These are phyloP conservation scores for Chytridium lagenaria DNA, from an alignment of 371 early-diverging fungal species.

Conservation along the genomic window DNA sequence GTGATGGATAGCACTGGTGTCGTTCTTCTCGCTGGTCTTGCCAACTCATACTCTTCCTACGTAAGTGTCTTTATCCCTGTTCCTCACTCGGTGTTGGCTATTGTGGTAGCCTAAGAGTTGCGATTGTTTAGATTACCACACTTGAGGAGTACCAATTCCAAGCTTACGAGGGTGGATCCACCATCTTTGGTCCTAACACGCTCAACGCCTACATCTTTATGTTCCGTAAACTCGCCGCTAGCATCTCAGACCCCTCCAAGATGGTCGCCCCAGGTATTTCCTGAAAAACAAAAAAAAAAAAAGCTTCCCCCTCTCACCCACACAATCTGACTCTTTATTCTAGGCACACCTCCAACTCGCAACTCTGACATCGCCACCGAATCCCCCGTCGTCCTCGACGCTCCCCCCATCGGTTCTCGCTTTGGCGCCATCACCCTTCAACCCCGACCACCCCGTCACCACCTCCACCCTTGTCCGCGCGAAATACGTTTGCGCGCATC, in stretches of 20 bases:
- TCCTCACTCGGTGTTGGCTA: background rate
- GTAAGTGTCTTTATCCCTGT: no score
- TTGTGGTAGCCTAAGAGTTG: background rate
- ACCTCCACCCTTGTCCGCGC: conserved; percentile 43
- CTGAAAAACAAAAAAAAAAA: no score
- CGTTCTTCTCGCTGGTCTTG: conserved; percentile 61
- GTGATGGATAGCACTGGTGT: conserved; percentile 53
- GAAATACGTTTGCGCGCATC: conserved; percentile 66
- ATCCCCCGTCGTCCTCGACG: conserved; percentile 58
- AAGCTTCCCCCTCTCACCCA: conserved; percentile 55
- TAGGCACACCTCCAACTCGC: background rate
- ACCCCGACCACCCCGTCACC: conserved; percentile 21
- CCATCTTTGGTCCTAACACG: conserved; percentile 70
- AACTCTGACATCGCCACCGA: conserved; percentile 49
- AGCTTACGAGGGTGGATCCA: conserved; percentile 72
- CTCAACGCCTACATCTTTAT: conserved; percentile 62
- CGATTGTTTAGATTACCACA: background rate
- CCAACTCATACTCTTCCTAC: conserved; percentile 60
- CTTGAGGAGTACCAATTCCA: conserved; percentile 70
- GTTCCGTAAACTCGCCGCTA: conserved; percentile 55
- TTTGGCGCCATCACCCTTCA: conserved; percentile 61
- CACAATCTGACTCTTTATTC: background rate
- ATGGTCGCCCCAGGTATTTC: no score
- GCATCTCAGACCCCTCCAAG: no score
- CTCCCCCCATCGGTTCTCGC: conserved; percentile 47